Evolutionary conservation across 768 basidiomycete species (phyloP).

Genomic region (Collybia mongolica): DNA sequence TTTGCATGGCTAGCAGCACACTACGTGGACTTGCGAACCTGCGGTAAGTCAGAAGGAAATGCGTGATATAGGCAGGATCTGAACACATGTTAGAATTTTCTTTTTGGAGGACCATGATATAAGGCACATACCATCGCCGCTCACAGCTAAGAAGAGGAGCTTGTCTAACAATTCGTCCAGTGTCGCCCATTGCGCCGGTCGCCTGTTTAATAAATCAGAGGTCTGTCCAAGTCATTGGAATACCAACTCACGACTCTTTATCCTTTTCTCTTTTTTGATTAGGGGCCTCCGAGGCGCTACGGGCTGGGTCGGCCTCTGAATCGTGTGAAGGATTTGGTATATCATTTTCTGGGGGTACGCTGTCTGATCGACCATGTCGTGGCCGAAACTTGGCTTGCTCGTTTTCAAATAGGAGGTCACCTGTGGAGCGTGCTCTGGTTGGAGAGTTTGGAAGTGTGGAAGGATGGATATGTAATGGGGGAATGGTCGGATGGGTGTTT

Average conservation of each 20-base stretch:
- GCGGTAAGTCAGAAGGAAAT: conserved; percentile 84
- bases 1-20: conserved; percentile 84
- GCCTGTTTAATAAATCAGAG: conserved; percentile 20
- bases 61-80: conserved; percentile 77
- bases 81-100: conserved; percentile 3
- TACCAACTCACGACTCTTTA: conserved; percentile 27
- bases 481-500: conserved; percentile 13
- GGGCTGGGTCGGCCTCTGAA: neutral
- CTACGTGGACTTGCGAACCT: conserved; percentile 79
- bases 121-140: conserved; percentile 68
- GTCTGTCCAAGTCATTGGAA: neutral
- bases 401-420: conserved; percentile 41
- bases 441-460: conserved; percentile 44
- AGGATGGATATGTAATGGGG: conserved; percentile 34
- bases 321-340: conserved; percentile 1
- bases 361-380: neutral
- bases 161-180: conserved; percentile 82
- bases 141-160: conserved; percentile 77
- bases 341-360: neutral
- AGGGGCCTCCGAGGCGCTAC: conserved; percentile 6
- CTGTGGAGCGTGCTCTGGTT: conserved; percentile 53
- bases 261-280: conserved; percentile 34
- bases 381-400: conserved; percentile 32
- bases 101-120: neutral
- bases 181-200: conserved; percentile 70